These are phyloP conservation scores for Scortechinia acanthostroma DNA, from an alignment of 2,329 filamentous ascomycete species.

Conservation along the genomic window DNA sequence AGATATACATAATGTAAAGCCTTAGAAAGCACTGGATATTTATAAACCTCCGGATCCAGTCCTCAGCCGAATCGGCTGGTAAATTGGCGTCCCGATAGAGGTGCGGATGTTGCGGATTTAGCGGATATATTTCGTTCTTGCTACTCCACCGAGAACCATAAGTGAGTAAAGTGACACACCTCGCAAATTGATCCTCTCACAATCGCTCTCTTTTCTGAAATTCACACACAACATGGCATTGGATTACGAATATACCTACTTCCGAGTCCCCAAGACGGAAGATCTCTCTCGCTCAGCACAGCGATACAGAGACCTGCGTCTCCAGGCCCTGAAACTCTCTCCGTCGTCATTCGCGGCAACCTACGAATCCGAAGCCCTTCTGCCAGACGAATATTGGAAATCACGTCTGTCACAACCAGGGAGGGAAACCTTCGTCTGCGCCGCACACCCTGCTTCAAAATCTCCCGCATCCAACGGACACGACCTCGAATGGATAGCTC, in stretches of 20 bases:
- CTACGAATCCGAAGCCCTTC: constrained; percentile 16
- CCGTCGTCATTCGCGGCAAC: constrained; percentile 17
- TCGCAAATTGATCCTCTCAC: neutral
- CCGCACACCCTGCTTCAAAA: constrained; percentile 8
- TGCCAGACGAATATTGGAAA: constrained; percentile 14
- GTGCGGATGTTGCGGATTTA: neutral
- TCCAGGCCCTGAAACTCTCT: constrained; percentile 15
- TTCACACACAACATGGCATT: neutral
- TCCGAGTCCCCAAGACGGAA: neutral
- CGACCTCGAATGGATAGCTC: constrained; percentile 16
- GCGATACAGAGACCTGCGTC: constrained; percentile 13
- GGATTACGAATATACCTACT: neutral
- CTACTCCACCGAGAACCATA: too few relatives aligned
- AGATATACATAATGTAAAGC: neutral
- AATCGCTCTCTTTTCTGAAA: neutral
- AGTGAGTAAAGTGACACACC: too few relatives aligned
- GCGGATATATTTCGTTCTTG: neutral
- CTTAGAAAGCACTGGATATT: neutral
- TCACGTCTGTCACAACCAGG: constrained; percentile 10
- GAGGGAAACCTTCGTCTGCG: constrained; percentile 18
- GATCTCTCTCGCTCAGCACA: neutral
- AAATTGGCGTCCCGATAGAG: neutral
- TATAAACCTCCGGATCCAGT: neutral
- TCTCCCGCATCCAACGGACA: constrained; percentile 6
- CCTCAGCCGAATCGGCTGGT: neutral